Percentiles rank a stretch among this genome's conserved stretches.
These are phyloP conservation scores for Medicago ruthenica DNA, from an alignment of 306 rosid genomes.

Conservation along the genomic window DNA sequence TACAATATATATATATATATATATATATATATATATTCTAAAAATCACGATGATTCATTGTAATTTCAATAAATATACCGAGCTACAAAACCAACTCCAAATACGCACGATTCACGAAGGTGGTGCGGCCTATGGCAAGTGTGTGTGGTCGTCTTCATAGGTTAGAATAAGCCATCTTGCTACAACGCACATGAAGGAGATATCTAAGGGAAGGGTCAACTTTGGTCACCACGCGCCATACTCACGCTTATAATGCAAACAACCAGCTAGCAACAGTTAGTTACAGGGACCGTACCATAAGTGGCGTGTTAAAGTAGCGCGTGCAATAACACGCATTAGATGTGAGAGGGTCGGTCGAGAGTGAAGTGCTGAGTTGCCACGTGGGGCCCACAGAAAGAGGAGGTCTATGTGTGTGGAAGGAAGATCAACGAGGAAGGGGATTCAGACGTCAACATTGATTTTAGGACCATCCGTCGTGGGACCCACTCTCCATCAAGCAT, in stretches of 20 bases:
- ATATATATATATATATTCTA: too few relatives aligned
- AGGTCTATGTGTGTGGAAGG: constrained; percentile 33
- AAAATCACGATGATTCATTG: too few relatives aligned
- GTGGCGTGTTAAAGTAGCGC: not conserved
- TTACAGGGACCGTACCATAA: not conserved
- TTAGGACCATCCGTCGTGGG: constrained; percentile 64
- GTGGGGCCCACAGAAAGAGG: constrained; percentile 40
- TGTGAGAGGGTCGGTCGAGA: not conserved
- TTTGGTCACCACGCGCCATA: constrained; percentile 43
- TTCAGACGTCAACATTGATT: constrained; percentile 62
- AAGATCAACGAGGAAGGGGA: constrained; percentile 51
- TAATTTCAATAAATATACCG: too few relatives aligned
- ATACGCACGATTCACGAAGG: too few relatives aligned
- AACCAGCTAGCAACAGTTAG: not conserved
- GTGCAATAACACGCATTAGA: not conserved
- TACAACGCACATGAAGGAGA: constrained; percentile 51
- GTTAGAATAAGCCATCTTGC: constrained; percentile 19
- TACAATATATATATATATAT: too few relatives aligned
- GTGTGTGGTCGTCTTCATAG: constrained; percentile 26
- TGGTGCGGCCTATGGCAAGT: constrained; percentile 22
- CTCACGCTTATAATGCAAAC: not conserved
- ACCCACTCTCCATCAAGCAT: constrained; percentile 42
- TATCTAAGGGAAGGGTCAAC: constrained; percentile 51
- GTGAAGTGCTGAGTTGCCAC: not conserved
- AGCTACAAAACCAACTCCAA: too few relatives aligned